Base-by-base conservation (phyloP, 441 rosid species). In the Arabidopsis lyrata region DNA sequence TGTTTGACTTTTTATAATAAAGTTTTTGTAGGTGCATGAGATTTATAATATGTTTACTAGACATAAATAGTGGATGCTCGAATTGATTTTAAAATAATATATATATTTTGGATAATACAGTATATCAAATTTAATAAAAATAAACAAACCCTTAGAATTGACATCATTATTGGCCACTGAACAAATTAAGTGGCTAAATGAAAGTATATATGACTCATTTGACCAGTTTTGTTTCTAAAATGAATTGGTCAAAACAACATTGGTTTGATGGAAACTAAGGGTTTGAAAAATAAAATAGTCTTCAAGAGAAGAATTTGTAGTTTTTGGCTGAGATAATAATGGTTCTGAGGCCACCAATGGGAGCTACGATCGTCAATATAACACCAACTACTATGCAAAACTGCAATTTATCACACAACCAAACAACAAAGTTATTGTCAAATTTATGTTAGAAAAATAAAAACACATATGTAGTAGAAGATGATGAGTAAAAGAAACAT, bases 261-360 rank as follows among this genome's bases (percentile, higher is more conserved):
- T 45, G 20, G 50, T 6, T 15, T 15, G 50, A 45, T 47, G 52
- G 24, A 47, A 16, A 8, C 8, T n/a, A 45, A 45, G 49, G 3
- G 49, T 45, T 45, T 2, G 49, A 6, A 2, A 45, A 6, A 3
- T 45, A 45, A 8, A 15, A 4, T 52, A 13, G 14, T 7, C 32
- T 50, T 85, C 74, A 90, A 2, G 97, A 88, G 84, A 89, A 90
- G 85, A 91, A 88, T 63, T 77, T 1, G 74, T 90, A 91, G 52
- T 20, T 52, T 47, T 80, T 86, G 63, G 97, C 83, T 13, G 86
- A 60, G 18, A 87, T 0, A 63, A 93, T 86, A 79, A 93, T 84
- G 13, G 77, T 68, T 70, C 97, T 81, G 6, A 90, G 81, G 9
- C 87, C 96, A 48, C 97, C 98, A 59, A 90, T 91, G 41, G 98